Base-by-base conservation (phyloP, 352 stramenopile species). In the Stramenopiles sp. region DNA sequence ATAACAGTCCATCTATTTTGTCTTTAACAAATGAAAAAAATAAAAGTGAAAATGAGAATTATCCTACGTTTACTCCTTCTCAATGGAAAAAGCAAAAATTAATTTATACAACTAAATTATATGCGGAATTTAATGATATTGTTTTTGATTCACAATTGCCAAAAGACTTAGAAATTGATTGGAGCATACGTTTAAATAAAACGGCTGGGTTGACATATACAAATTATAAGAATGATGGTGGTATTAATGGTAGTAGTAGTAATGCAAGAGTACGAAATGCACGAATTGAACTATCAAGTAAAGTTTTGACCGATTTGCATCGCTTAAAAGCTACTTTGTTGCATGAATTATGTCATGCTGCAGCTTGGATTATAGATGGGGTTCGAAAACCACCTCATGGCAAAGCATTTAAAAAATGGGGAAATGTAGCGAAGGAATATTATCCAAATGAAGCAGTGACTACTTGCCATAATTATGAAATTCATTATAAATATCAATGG, bases 281-380 rank as follows among this genome's bases (percentile, higher is more conserved):
- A 6, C 43, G 78, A 6, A 82, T 86, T 23, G 81, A 84, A 80
- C 80, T 86, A 7, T 81, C 81, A 13, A 87, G 81, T 23, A 91
- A 93, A 79, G 84, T 93, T 6, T 81, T 91, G 43, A 85, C 87
- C 73, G 79, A 83, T 32, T 79, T 83, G 65, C 76, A 87, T 23
- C 78, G 86, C 0, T 78, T 93, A n/a, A 78, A 85, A 53, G 79
- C 79, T 0, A 92, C 88, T 1, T 79, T 93, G 0, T 79, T 90
- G 13, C 88, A 93, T 83, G 88, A 90, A 80, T 82, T 90, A 76
- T 90, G 88, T 83, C 88, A 93, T 81, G 87, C 84, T 0, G 88
- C 87, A n/a, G 82, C 83, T 1, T 93, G 87, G 87, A 76, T 92
- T n/a, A 76, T 91, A 7, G 85, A 93, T 65, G 84, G 82, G 4